Conservation (phyloP, 2,329 filamentous ascomycete genomes). For the Pestalotiopsis sp. region DNA sequence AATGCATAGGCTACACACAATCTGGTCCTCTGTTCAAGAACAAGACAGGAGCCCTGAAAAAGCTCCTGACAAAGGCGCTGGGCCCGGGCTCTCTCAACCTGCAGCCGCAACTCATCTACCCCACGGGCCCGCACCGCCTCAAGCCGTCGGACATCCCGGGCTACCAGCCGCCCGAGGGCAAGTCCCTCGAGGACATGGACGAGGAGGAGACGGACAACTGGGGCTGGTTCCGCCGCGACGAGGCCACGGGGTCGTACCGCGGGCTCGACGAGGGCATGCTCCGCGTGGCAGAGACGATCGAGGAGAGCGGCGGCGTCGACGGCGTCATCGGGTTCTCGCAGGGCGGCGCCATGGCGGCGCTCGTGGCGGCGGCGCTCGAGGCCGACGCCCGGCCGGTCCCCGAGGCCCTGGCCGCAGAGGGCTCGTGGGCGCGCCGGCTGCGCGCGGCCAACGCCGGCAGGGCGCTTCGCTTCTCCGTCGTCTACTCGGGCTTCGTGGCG, state of each 20-base stretch:
- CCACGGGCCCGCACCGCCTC: conserved; percentile 67
- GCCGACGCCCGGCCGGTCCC: conserved; percentile 28
- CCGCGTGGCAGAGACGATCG: conserved; percentile 61
- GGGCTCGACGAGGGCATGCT: conserved; percentile 69
- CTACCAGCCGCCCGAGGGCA: conserved; percentile 49
- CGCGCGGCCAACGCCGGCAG: conserved; percentile 48
- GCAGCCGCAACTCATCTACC: conserved; percentile 61
- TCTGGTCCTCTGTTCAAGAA: conserved; percentile 80
- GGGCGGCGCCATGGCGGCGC: conserved; percentile 69
- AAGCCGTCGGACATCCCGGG: conserved; percentile 68
- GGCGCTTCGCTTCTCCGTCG: conserved; percentile 58
- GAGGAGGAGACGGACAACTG: conserved; percentile 64
- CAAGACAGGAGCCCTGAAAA: conserved; percentile 86
- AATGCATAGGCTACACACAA: conserved; percentile 77
- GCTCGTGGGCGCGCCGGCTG: conserved; percentile 44
- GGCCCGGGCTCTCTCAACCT: conserved; percentile 53
- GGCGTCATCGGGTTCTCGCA: conserved; percentile 83
- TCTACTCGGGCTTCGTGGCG: conserved; percentile 66
- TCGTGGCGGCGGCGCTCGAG: conserved; percentile 75
- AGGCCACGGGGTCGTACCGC: conserved; percentile 63
- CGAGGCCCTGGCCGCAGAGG: conserved; percentile 30
- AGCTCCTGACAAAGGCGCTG: conserved; percentile 75
- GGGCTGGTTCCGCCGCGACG: conserved; percentile 79
- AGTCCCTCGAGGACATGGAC: conserved; percentile 40
- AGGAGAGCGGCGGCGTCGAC: conserved; percentile 67